Percentiles rank a stretch among this genome's conserved stretches.
These are phyloP conservation scores for Trichoderma sp. DNA, from an alignment of 2,329 filamentous ascomycete species.

Conservation along the genomic window DNA sequence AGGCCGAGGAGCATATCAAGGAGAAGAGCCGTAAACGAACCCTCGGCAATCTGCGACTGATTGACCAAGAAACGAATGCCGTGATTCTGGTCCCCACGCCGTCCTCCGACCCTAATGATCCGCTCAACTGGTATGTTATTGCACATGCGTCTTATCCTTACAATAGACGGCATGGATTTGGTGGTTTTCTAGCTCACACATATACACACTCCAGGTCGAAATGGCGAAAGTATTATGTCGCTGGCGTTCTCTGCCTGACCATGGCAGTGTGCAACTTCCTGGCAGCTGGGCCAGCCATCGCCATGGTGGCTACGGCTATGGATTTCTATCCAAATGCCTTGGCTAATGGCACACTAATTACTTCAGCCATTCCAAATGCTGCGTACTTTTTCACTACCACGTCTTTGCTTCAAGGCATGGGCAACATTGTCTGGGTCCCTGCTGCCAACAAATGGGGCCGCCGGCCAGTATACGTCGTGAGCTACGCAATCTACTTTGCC, in stretches of 20 bases:
- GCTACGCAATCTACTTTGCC: slow-evolving; percentile 47
- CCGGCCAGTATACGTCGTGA: slow-evolving; percentile 46
- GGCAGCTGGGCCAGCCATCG: slow-evolving; percentile 56
- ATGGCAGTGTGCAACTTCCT: slow-evolving; percentile 60
- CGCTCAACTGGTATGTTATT: slow-evolving; percentile 53
- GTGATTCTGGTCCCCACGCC: slow-evolving; percentile 55
- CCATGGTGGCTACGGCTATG: slow-evolving; percentile 49
- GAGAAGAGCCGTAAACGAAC: slow-evolving; percentile 32
- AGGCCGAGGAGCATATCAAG: slow-evolving; percentile 10
- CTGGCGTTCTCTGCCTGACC: slow-evolving; percentile 51
- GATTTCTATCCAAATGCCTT: slow-evolving; percentile 48
- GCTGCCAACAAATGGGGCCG: slow-evolving; percentile 49
- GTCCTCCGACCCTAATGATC: slow-evolving; percentile 54
- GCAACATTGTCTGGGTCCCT: slow-evolving; percentile 51
- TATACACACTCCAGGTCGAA: slow-evolving; percentile 39
- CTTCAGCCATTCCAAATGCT: slow-evolving; percentile 43
- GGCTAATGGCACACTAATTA: slow-evolving; percentile 34
- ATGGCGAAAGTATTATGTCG: slow-evolving; percentile 53
- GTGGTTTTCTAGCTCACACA: slow-evolving; percentile 16
- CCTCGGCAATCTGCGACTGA: slow-evolving; percentile 46
- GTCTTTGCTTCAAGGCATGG: slow-evolving; percentile 51
- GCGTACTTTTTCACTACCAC: slow-evolving; percentile 57
- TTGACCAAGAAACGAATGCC: slow-evolving; percentile 46
- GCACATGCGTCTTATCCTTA: background rate
- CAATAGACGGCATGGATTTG: background rate